Conservation (phyloP, 768 basidiomycete genomes). For the Boletus fagicola region DNA sequence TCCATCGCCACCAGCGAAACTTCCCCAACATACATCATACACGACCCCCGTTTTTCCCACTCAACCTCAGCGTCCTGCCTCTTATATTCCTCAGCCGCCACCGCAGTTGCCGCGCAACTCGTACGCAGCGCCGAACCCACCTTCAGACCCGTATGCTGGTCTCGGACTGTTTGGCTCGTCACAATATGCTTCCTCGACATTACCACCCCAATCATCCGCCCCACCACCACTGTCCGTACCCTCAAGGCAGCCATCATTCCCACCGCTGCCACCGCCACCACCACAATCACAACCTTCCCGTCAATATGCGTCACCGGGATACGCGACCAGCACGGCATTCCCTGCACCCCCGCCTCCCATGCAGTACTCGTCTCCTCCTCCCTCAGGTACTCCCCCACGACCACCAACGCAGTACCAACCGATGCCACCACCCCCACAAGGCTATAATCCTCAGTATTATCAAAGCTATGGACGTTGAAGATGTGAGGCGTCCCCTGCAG, state of each 20-base stretch:
- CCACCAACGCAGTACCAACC: conserved; percentile 28
- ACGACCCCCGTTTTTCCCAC: conserved; percentile 10
- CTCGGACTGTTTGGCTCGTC: conserved; percentile 31
- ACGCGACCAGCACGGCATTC: conserved; percentile 13
- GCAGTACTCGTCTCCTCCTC: conserved; percentile 22
- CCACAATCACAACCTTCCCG: conserved; percentile 20
- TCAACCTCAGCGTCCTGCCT: conserved; percentile 24
- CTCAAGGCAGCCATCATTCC: conserved; percentile 29
- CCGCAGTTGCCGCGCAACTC: conserved; percentile 28
- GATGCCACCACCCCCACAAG: conserved; percentile 33
- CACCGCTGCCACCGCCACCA: conserved; percentile 18
- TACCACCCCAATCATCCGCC: conserved; percentile 9
- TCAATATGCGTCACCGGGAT: conserved; percentile 20
- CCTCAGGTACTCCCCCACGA: conserved; percentile 14
- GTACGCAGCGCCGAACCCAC: conserved; percentile 22
- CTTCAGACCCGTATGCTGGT: conserved; percentile 37
- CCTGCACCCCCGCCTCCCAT: conserved; percentile 32
- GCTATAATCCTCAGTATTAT: conserved; percentile 30
- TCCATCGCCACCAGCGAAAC: conserved; percentile 28
- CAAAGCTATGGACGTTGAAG: conserved; percentile 31
- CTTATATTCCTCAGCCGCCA: conserved; percentile 19
- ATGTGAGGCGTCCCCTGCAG: background rate
- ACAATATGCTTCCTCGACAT: conserved; percentile 4
- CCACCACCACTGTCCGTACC: conserved; percentile 21
- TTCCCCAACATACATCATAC: conserved; percentile 31